These are phyloP conservation scores for Beta vulgaris DNA, from an alignment of 148 eudicot genomes.

Conservation along the genomic window DNA sequence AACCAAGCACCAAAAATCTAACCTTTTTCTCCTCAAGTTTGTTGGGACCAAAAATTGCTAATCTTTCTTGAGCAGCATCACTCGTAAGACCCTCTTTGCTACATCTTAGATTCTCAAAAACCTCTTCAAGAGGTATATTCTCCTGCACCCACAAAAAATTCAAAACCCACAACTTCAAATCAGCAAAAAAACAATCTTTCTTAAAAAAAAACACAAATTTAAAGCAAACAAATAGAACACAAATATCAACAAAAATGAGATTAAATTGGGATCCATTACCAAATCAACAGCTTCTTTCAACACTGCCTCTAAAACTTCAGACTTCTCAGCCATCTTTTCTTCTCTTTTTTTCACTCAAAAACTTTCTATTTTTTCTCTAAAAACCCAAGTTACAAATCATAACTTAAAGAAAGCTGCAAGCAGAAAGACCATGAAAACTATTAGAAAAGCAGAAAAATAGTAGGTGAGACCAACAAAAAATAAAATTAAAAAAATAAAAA, in stretches of 20 bases:
- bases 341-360: conserved; percentile 17
- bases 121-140: conserved; percentile 92
- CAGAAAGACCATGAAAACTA: conserved; percentile 36
- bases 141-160: conserved; percentile 59
- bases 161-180: conserved; percentile 9
- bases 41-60: conserved; percentile 85
- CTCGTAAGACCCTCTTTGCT: conserved; percentile 77
- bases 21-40: conserved; percentile 99
- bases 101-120: conserved; percentile 96
- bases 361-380: conserved; percentile 16
- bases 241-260: conserved; percentile 12
- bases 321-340: conserved; percentile 62
- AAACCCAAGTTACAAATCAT: conserved; percentile 33
- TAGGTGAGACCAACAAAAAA: neutral
- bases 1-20: neutral
- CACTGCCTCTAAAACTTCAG: conserved; percentile 91
- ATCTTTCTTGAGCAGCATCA: conserved; percentile 80
- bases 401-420: conserved; percentile 35
- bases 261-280: conserved; percentile 71
- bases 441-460: conserved; percentile 25
- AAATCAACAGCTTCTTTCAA: conserved; percentile 97
- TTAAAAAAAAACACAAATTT: neutral
- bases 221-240: neutral
- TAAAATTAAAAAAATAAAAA: neutral
- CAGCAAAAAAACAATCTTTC: neutral